Evolutionary conservation across 2,329 filamentous ascomycete species (phyloP), one percentile per base, ranked within the genome.

Genomic region (Sclerotinia trifoliorum): DNA sequence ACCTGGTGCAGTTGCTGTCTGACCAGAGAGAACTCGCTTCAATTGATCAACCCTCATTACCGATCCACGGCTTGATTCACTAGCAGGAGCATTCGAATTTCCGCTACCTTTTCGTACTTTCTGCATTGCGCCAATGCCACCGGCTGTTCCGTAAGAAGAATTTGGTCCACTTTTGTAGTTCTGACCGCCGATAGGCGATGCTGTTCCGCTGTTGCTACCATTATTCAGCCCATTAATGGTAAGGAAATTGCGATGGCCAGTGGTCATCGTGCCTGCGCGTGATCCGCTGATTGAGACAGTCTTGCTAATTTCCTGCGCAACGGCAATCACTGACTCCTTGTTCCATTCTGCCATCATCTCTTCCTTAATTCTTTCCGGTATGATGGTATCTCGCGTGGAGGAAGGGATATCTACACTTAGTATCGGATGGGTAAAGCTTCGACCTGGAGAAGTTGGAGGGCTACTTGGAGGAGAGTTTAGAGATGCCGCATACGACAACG

Each of bases 281-380:
- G 93, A 96, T 29, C 92, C 93, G 66, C 83, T 91, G 66, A 96
- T 81, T 5, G 93, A 96, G 17, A 86, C 86, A 0, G 91, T 87
- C 74, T 89, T 91, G 74, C 88, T 88, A 62, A 83, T 86, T 67
- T 91, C 87, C 69, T 90, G 87, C 61, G 92, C 84, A 49, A 86
- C 83, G 15, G 88, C 85, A 65, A 95, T 81, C 44, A 90, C 91
- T 19, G 83, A 80, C 29, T 96, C 93, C 75, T 89, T 88, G 51
- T 88, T 90, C 94, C 94, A 97, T 60, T 91, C 86, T 26, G 86
- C 82, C 68, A 93, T 81, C 85, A 97, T 91, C 72, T 92, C 86
- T 70, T 95, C 91, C 72, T 85, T 88, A 73, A 93, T 86, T 39
- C 82, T 83, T 21, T 81, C 78, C 0, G 93, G 90, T 2, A 97